phyloP scores from a whole-genome alignment of 176 grass and related monocot species.

The Eragrostis curvula region DNA sequence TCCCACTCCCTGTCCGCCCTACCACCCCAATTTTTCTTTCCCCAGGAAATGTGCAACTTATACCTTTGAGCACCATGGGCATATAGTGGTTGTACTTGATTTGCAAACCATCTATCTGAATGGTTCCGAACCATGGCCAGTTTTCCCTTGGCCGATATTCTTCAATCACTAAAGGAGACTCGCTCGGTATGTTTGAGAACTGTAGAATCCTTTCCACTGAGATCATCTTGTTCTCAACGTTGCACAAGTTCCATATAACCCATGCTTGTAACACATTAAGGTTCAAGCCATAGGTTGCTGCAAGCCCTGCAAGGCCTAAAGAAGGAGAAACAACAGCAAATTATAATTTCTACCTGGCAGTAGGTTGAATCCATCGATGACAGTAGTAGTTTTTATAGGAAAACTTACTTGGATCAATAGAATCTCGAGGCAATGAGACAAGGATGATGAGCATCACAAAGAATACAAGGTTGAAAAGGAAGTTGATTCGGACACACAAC shows the following conservation, averaged over 20 bases:
- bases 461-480: slow-evolving; percentile 89
- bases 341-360: neutral
- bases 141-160: slow-evolving; percentile 54
- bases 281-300: slow-evolving; percentile 85
- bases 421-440: slow-evolving; percentile 64
- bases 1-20: slow-evolving; percentile 87
- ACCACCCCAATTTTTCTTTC: slow-evolving; percentile 92
- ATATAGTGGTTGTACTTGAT: slow-evolving; percentile 64
- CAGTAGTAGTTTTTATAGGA: neutral
- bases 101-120: slow-evolving; percentile 67
- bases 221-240: slow-evolving; percentile 98
- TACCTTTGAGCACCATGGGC: slow-evolving; percentile 76
- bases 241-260: slow-evolving; percentile 93
- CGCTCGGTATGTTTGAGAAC: slow-evolving; percentile 70
- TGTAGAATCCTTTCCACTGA: slow-evolving; percentile 97
- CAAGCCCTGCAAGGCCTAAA: slow-evolving; percentile 83
- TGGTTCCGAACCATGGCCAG: slow-evolving; percentile 76
- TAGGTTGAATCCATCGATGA: slow-evolving; percentile 1
- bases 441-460: slow-evolving; percentile 73
- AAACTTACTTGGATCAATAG: slow-evolving; percentile 80
- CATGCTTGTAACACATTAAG: slow-evolving; percentile 90
- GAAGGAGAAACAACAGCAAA: slow-evolving; percentile 18
- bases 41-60: slow-evolving; percentile 88
- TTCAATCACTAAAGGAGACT: slow-evolving; percentile 67
- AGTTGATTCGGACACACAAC: slow-evolving; percentile 86